Base-by-base conservation (phyloP, 2,329 filamentous ascomycete species). In the Verticillium tricorpus region DNA sequence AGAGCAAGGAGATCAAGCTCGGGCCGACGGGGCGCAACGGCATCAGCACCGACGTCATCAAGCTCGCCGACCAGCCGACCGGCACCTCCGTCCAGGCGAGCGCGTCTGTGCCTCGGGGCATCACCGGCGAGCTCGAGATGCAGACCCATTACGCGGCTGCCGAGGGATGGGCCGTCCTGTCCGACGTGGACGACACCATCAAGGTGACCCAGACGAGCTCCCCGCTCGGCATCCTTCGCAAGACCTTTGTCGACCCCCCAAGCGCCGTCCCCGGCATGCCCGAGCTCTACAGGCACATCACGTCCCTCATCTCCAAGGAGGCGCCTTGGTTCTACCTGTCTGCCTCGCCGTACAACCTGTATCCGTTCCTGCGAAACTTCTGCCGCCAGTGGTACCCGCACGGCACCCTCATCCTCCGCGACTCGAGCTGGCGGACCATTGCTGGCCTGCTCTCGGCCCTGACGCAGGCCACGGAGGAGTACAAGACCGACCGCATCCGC, bases 121-220 rank as follows among this genome's bases (percentile, higher is more conserved):
- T 82, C 1, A 79, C 81, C 52, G 86, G 88, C 1, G 70, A 85
- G 52, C 71, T 85, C 14, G 77, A 86, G 50, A 88, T 90, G 82
- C 84, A 85, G 63, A 96, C 92, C 0, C 83, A 87, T 19, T 93
- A 90, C 69, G 90, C 91, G 0, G 87, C 86, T 19, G 85, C 89
- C 0, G 86, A 90, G 57, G 93, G 94, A 8, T 97, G 93, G 93
- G 86, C 86, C 14, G 78, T 98, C 14, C 88, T 97, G 65, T 94
- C 90, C 45, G 94, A 98, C 69, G 86, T 98, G 67, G 95, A 98
- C 71, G 94, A 98, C 75, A 97, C 93, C 0, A 96, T 98, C 80
- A 97, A 98, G 76, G 80, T 93, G 67, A 97, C 94, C 0, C 82
- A 90, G 73, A 97, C 94, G 0, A 86, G 88, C 54, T 89, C 91